phyloP scores from a whole-genome alignment of 148 eudicot genomes.

The Dianthus caryophyllus region DNA sequence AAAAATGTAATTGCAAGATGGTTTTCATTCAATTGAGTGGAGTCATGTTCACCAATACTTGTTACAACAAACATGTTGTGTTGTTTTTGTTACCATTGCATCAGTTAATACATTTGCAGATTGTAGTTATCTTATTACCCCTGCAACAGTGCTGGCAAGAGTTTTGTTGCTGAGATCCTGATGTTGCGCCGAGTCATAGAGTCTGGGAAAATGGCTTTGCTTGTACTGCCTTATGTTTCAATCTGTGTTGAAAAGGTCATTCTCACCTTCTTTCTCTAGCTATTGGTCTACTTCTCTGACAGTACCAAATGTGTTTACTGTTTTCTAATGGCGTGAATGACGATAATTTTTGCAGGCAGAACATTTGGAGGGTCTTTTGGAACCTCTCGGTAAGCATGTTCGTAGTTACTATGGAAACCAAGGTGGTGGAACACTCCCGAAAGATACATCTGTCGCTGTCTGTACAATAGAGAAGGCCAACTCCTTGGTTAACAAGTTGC shows the following conservation, averaged over 20 bases:
- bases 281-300: background rate
- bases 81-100: background rate
- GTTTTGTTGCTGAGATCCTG: constrained; percentile 97
- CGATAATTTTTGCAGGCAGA: constrained; percentile 54
- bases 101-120: background rate
- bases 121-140: constrained; percentile 16
- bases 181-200: constrained; percentile 76
- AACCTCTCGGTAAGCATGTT: constrained; percentile 91
- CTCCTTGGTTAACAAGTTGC: constrained; percentile 79
- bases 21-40: no score
- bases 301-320: background rate
- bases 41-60: background rate
- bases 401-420: constrained; percentile 97
- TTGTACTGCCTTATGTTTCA: constrained; percentile 96
- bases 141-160: constrained; percentile 87
- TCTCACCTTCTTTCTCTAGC: constrained; percentile 5
- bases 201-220: constrained; percentile 85
- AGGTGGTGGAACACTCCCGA: constrained; percentile 94
- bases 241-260: constrained; percentile 95
- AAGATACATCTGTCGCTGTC: constrained; percentile 94
- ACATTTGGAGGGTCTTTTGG: constrained; percentile 81
- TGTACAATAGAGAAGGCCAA: constrained; percentile 99
- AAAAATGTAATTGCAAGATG: no score
- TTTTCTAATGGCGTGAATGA: constrained; percentile 1
- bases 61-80: background rate